Evolutionary conservation across 192 early-diverging fungal species (phyloP).

Genomic region (Umbelopsis sp.): DNA sequence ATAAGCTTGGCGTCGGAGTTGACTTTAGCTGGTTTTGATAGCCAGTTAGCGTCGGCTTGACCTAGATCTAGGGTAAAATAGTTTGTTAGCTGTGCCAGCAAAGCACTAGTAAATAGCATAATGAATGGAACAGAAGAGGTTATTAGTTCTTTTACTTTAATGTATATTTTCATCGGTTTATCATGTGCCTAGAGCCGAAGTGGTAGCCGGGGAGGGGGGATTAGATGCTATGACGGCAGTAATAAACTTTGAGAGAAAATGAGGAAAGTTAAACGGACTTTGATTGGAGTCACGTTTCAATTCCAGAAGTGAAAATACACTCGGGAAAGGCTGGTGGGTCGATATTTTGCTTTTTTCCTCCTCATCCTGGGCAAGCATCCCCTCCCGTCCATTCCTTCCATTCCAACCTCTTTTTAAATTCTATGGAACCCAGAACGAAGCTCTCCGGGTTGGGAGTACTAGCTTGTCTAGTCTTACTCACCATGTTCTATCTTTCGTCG

Average conservation of each 20-base stretch:
- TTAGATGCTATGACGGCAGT: background rate
- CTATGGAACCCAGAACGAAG: conserved; percentile 10
- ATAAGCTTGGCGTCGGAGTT: background rate
- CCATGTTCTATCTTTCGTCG: background rate
- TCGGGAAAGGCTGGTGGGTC: too few species aligned
- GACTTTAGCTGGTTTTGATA: background rate
- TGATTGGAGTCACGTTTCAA: background rate
- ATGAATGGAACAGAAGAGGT: background rate
- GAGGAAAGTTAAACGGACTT: background rate
- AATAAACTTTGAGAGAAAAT: background rate
- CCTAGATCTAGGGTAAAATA: conserved; percentile 2
- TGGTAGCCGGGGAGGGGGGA: background rate
- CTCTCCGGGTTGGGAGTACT: background rate
- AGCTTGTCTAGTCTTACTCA: background rate
- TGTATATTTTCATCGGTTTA: too few species aligned
- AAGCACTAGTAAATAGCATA: background rate
- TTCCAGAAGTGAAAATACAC: background rate
- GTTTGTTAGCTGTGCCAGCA: background rate
- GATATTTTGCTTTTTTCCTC: background rate
- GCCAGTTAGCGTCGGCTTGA: conserved; percentile 3
- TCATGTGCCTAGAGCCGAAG: background rate
- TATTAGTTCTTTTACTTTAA: too few species aligned
- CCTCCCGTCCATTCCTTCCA: background rate
- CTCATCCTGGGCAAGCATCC: background rate
- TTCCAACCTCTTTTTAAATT: background rate